Percentiles rank a stretch among this genome's conserved stretches.
phyloP scores from a whole-genome alignment of 352 stramenopile genomes.

The Pythium myriotylum region DNA sequence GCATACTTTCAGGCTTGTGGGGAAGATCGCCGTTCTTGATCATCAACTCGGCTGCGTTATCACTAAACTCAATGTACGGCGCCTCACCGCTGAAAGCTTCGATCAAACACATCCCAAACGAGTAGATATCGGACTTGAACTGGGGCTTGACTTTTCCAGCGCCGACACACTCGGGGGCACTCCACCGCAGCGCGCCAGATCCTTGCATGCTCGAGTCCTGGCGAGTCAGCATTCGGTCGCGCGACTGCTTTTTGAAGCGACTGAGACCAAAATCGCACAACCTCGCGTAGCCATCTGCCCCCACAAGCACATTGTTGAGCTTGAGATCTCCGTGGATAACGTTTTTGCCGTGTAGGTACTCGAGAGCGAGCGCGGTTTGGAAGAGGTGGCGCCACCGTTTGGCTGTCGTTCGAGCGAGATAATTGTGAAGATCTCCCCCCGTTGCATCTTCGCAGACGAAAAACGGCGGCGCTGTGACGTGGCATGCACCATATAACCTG shows the following conservation, averaged over 20 bases:
- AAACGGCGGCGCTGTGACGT: conserved; percentile 25
- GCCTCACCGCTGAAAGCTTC: conserved; percentile 12
- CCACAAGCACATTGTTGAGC: conserved; percentile 57
- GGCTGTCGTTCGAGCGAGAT: conserved; percentile 16
- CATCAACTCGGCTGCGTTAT: neutral
- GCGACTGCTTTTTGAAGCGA: conserved; percentile 9
- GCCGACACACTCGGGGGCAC: conserved; percentile 26
- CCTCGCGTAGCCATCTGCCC: conserved; percentile 28
- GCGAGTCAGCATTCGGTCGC: neutral
- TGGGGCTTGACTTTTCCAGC: conserved; percentile 6
- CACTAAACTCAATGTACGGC: conserved; percentile 3
- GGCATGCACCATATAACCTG: conserved; percentile 50
- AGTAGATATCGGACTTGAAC: conserved; percentile 16
- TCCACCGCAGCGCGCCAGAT: conserved; percentile 20
- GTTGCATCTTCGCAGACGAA: conserved; percentile 34
- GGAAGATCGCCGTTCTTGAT: conserved; percentile 5
- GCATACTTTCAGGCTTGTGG: neutral
- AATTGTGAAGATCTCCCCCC: conserved; percentile 24
- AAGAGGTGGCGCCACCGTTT: conserved; percentile 35
- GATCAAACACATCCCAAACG: conserved; percentile 15
- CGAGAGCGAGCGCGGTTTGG: conserved; percentile 35
- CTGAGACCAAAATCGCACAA: conserved; percentile 41
- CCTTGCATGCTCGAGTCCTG: conserved; percentile 1
- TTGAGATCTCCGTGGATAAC: conserved; percentile 64
- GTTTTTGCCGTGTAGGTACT: conserved; percentile 40